These are phyloP conservation scores for Solanum paucissectum DNA, from an alignment of 257 asterid genomes.

Conservation along the genomic window DNA sequence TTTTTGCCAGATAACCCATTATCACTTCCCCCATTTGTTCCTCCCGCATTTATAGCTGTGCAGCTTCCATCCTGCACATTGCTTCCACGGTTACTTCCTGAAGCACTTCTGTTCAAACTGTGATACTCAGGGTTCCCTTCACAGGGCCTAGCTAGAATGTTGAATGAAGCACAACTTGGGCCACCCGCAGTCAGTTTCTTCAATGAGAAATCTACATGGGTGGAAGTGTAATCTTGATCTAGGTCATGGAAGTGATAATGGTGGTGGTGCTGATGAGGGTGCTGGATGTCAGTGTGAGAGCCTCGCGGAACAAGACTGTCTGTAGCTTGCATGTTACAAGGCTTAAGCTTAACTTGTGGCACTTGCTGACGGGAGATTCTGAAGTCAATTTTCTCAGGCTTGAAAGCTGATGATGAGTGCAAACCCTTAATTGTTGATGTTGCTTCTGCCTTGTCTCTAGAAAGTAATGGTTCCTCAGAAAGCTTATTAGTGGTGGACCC, in stretches of 20 bases:
- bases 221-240: slow-evolving; percentile 23
- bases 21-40: slow-evolving; percentile 52
- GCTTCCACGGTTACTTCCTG: slow-evolving; percentile 67
- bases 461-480: slow-evolving; percentile 4
- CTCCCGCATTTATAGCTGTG: slow-evolving; percentile 39
- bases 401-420: slow-evolving; percentile 35
- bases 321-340: slow-evolving; percentile 25
- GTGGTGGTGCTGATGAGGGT: slow-evolving; percentile 21
- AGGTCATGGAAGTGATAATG: slow-evolving; percentile 18
- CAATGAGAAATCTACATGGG: slow-evolving; percentile 27
- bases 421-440: slow-evolving; percentile 35
- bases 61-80: slow-evolving; percentile 48
- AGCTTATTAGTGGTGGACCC: slow-evolving; percentile 53
- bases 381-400: slow-evolving; percentile 30
- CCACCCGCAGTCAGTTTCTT: slow-evolving; percentile 39
- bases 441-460: slow-evolving; percentile 36
- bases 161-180: slow-evolving; percentile 36
- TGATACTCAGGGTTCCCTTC: slow-evolving; percentile 28
- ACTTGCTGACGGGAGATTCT: slow-evolving; percentile 43
- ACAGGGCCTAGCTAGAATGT: slow-evolving; percentile 27
- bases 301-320: slow-evolving; percentile 9
- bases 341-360: slow-evolving; percentile 20
- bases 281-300: slow-evolving; percentile 16
- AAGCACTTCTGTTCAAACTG: slow-evolving; percentile 52
- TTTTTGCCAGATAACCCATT: slow-evolving; percentile 43